Evolutionary conservation across 371 early-diverging fungal species (phyloP), one percentile per base, ranked within the genome.

Genomic region (Scutellospora calospora): DNA sequence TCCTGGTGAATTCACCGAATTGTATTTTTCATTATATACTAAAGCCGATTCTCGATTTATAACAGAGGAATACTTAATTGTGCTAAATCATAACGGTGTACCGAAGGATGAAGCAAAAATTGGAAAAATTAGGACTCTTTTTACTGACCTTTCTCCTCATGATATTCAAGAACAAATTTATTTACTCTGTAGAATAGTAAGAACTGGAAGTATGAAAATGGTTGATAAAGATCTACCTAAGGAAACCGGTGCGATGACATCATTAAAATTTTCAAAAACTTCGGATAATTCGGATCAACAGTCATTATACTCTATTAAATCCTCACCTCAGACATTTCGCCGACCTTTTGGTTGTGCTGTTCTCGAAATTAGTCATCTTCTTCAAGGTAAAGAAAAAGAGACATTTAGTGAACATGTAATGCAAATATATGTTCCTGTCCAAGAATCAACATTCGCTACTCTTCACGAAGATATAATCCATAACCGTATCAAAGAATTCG

Each of bases 331-430:
- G 62, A 60, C 81, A 31, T 76, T 84, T 57, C 83, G 91, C 55
- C 79, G 94, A 60, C 94, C 94, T 3, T 91, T 91, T 88, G 93
- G 93, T 0, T 92, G 90, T 83, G 91, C 91, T 3, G 89, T 92
- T 0, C 80, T 92, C 5, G 87, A 90, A 54, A 55, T 94, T 20
- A 88, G 84, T 41, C 82, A 84, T 4, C 72, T 89, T 27, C 69
- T 89, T 29, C 82, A 85, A 74, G 80, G 77, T 73, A 82, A 81
- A 52, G 79, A 84, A 54, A 80, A 59, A 51, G 80, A 74, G 16
- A 12, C 83, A 9, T 14, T 83, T 18, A 78, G 79, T 11, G 90
- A 90, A 57, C 83, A 88, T 62, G 86, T 88, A 66, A 91, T 94
- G 87, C 87, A 83, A 0, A 87, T 94, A 29, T 93, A 87, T 83